phyloP scores from a whole-genome alignment of 2,329 filamentous ascomycete species.

The Diaporthe australafricana region DNA sequence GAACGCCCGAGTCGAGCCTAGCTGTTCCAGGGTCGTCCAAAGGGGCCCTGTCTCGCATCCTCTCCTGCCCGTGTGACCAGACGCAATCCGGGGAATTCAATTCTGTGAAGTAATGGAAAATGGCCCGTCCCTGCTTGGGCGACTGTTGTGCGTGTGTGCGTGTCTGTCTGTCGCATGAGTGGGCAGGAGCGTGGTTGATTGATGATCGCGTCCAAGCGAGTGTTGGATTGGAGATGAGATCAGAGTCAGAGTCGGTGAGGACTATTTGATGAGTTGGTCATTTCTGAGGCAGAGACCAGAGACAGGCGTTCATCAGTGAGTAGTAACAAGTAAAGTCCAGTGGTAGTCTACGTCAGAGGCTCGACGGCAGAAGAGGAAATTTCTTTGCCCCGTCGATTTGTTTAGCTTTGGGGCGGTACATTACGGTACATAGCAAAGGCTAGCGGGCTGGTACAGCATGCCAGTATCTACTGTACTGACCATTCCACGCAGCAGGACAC shows the following conservation, averaged over 20 bases:
- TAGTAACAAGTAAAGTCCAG: too few species aligned
- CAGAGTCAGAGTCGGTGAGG: neutral
- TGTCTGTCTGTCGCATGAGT: neutral
- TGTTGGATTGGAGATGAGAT: slow-evolving; percentile 9
- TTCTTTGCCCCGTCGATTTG: neutral
- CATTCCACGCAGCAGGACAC: neutral
- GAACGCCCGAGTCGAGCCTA: slow-evolving; percentile 26
- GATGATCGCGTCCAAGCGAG: slow-evolving; percentile 2
- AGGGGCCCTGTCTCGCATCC: slow-evolving; percentile 18
- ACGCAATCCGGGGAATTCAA: neutral
- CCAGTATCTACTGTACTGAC: neutral
- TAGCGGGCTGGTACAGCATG: neutral
- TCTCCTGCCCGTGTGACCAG: slow-evolving; percentile 27
- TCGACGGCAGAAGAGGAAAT: slow-evolving; percentile 4
- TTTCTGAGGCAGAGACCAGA: too few species aligned
- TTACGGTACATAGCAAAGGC: neutral
- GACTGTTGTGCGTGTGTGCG: neutral
- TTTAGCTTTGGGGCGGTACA: neutral
- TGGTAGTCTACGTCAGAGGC: neutral
- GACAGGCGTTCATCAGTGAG: too few species aligned
- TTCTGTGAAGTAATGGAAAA: slow-evolving; percentile 21
- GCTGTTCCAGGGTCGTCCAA: slow-evolving; percentile 28
- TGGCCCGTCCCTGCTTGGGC: slow-evolving; percentile 7
- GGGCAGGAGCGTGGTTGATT: neutral
- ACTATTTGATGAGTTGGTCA: neutral